Conservation (phyloP, 371 early-diverging fungal species). For the Apophysomyces ossiformis region DNA sequence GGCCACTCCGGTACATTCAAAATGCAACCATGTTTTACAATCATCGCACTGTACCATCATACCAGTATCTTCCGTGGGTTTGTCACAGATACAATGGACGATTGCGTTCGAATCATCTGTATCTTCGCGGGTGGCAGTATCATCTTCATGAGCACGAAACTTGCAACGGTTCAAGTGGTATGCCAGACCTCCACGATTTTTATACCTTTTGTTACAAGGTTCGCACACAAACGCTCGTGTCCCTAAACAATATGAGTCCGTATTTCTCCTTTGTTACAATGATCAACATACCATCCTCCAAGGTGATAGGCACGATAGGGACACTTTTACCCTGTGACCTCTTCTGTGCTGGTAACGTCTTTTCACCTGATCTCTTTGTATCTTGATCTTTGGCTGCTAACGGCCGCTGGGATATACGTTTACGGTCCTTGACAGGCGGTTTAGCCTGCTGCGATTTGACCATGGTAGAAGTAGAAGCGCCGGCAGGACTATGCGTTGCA, state of each 20-base stretch:
- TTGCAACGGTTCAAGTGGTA: constrained; percentile 53
- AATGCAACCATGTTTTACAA: constrained; percentile 52
- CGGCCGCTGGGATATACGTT: constrained; percentile 1
- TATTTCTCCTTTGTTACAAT: not conserved
- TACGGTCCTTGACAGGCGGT: not conserved
- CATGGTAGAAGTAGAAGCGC: constrained; percentile 9
- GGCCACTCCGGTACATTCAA: constrained; percentile 46
- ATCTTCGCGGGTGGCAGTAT: constrained; percentile 19
- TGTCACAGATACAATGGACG: constrained; percentile 49
- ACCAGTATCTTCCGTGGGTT: constrained; percentile 39
- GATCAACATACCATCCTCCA: constrained; percentile 36
- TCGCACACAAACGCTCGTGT: constrained; percentile 41
- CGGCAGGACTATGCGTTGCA: constrained; percentile 8
- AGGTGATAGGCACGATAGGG: constrained; percentile 15
- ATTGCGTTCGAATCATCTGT: constrained; percentile 28
- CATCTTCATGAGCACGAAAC: constrained; percentile 18
- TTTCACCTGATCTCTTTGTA: constrained; percentile 2
- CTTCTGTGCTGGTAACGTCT: not conserved
- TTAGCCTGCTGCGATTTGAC: constrained; percentile 13
- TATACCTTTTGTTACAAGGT: constrained; percentile 52
- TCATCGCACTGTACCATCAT: constrained; percentile 59
- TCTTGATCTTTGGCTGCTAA: constrained; percentile 5
- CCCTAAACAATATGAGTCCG: constrained; percentile 13
- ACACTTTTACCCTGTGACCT: constrained; percentile 1
- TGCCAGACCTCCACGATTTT: constrained; percentile 45